Evolutionary conservation across 2,329 filamentous ascomycete genomes (phyloP).

Genomic region (Hyphodiscus sp.): DNA sequence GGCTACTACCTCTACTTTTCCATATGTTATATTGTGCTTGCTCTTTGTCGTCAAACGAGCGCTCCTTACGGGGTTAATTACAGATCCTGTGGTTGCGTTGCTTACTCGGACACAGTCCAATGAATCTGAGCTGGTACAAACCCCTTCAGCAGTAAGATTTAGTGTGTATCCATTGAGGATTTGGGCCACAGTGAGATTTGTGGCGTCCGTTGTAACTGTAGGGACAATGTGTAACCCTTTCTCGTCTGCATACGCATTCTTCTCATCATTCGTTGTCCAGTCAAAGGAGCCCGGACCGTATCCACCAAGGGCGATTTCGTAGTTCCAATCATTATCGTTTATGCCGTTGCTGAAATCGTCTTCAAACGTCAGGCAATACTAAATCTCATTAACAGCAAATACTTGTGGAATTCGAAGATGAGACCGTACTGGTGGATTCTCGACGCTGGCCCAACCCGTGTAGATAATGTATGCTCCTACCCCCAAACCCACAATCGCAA

Average conservation of each 20-base stretch:
- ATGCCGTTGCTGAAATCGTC: slow-evolving; percentile 38
- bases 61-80: slow-evolving; percentile 44
- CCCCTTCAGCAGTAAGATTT: slow-evolving; percentile 37
- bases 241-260: slow-evolving; percentile 42
- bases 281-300: slow-evolving; percentile 44
- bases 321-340: slow-evolving; percentile 37
- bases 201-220: slow-evolving; percentile 40
- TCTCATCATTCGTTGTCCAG: slow-evolving; percentile 44
- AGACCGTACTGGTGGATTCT: not conserved
- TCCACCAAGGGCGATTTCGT: slow-evolving; percentile 36
- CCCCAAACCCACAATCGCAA: not conserved
- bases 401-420: not conserved
- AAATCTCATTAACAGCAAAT: not conserved
- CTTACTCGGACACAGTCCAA: slow-evolving; percentile 35
- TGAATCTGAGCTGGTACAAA: slow-evolving; percentile 35
- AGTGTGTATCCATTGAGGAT: slow-evolving; percentile 37
- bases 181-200: slow-evolving; percentile 33
- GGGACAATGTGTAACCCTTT: slow-evolving; percentile 49
- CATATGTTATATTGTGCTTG: slow-evolving; percentile 42
- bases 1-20: slow-evolving; percentile 46
- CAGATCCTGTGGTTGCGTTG: slow-evolving; percentile 37
- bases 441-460: not conserved
- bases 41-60: slow-evolving; percentile 43
- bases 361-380: slow-evolving; percentile 43
- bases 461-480: not conserved